Evolutionary conservation across 2,329 filamentous ascomycete species (phyloP).

Genomic region (Lasiodiplodia citricola): DNA sequence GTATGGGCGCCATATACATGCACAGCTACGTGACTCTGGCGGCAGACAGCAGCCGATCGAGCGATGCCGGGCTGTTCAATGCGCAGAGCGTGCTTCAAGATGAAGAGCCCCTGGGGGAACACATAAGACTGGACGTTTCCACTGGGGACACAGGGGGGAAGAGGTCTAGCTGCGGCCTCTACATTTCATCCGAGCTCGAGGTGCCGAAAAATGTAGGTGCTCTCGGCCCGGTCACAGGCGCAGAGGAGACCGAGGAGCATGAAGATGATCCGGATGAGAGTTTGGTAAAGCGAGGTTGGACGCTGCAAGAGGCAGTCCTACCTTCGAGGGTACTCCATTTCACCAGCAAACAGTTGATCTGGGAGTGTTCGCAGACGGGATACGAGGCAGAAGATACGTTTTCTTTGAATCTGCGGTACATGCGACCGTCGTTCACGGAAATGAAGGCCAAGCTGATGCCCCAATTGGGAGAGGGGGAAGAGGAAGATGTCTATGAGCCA

Average conservation of each 20-base stretch:
- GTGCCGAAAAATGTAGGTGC: neutral
- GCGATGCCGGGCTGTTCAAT: neutral
- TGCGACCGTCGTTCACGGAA: neutral
- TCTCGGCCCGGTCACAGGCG: neutral
- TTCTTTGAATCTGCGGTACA: neutral
- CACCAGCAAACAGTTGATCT: constrained; percentile 42
- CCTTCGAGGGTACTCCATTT: constrained; percentile 41
- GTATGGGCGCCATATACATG: constrained; percentile 16
- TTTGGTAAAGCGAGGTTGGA: constrained; percentile 36
- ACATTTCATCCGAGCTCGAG: neutral
- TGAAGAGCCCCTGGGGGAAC: neutral
- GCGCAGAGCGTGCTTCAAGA: neutral
- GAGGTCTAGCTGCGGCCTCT: neutral
- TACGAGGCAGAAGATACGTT: neutral
- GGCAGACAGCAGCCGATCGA: neutral
- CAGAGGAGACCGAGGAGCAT: neutral
- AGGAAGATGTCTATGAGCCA: neutral
- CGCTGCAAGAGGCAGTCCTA: constrained; percentile 43
- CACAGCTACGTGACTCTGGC: constrained; percentile 7
- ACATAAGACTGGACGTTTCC: neutral
- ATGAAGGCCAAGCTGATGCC: neutral
- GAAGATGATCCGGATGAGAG: neutral
- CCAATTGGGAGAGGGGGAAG: neutral
- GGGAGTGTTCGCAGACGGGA: constrained; percentile 36
- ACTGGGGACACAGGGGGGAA: neutral